Evolutionary conservation across 2,329 filamentous ascomycete genomes (phyloP).

Genomic region (Cyanodermella asteris): DNA sequence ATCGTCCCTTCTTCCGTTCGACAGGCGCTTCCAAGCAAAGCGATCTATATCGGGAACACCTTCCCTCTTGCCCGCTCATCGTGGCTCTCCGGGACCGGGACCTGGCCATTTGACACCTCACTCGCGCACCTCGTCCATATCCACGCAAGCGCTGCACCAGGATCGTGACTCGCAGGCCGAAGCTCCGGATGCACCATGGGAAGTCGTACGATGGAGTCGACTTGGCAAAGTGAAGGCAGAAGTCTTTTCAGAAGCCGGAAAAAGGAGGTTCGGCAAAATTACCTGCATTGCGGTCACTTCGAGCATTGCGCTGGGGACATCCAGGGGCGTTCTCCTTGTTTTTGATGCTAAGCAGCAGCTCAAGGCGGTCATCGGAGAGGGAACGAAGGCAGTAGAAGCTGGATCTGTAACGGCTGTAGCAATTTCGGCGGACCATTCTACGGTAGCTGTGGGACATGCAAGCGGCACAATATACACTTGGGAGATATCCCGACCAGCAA

Average conservation of each 20-base stretch:
- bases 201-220: constrained; percentile 90
- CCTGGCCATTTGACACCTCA: constrained; percentile 57
- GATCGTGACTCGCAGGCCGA: constrained; percentile 41
- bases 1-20: constrained; percentile 81
- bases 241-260: constrained; percentile 79
- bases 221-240: constrained; percentile 74
- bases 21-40: constrained; percentile 85
- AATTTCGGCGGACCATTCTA: constrained; percentile 82
- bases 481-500: constrained; percentile 65
- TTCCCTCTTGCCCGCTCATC: constrained; percentile 45
- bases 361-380: constrained; percentile 80
- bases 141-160: constrained; percentile 44
- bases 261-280: constrained; percentile 74
- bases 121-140: constrained; percentile 60
- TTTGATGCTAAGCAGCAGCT: constrained; percentile 96
- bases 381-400: constrained; percentile 83
- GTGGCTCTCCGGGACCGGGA: constrained; percentile 45
- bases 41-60: too few species aligned
- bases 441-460: constrained; percentile 72
- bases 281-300: constrained; percentile 80
- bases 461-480: constrained; percentile 90
- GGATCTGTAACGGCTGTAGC: constrained; percentile 72
- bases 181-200: constrained; percentile 67
- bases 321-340: constrained; percentile 80
- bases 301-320: constrained; percentile 73